Conservation (phyloP, 1,139 yeast genomes). For the Yamadazyma sp. region DNA sequence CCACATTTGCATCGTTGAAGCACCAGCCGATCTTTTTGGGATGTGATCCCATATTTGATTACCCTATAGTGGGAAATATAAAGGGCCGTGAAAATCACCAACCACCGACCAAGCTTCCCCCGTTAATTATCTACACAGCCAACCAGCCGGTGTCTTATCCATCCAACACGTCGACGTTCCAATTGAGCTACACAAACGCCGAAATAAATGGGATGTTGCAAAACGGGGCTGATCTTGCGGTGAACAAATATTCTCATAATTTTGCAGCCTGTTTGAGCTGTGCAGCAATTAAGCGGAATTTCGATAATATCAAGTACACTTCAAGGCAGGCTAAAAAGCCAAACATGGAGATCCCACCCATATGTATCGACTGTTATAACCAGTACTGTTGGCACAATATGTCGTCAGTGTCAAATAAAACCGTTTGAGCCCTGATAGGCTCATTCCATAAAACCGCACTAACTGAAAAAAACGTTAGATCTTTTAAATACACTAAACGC, state of each 20-base stretch:
- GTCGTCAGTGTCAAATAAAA: neutral
- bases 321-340: neutral
- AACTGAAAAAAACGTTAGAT: no score
- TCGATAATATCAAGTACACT: constrained; percentile 35
- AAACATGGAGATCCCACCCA: constrained; percentile 14
- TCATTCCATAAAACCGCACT: no score
- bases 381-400: constrained; percentile 20
- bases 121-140: constrained; percentile 54
- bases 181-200: constrained; percentile 42
- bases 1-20: neutral
- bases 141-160: constrained; percentile 40
- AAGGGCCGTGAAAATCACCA: neutral
- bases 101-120: constrained; percentile 36
- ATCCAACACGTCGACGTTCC: constrained; percentile 63
- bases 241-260: constrained; percentile 40
- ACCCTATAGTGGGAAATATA: constrained; percentile 1
- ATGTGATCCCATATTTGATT: constrained; percentile 5
- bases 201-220: constrained; percentile 47
- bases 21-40: constrained; percentile 2
- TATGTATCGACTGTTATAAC: constrained; percentile 22
- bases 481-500: neutral
- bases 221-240: constrained; percentile 55
- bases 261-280: constrained; percentile 59
- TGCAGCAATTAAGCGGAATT: constrained; percentile 54
- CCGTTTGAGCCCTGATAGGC: neutral